These are phyloP conservation scores for Artemisia annua DNA, from an alignment of 129 eudicot genomes.

Conservation along the genomic window DNA sequence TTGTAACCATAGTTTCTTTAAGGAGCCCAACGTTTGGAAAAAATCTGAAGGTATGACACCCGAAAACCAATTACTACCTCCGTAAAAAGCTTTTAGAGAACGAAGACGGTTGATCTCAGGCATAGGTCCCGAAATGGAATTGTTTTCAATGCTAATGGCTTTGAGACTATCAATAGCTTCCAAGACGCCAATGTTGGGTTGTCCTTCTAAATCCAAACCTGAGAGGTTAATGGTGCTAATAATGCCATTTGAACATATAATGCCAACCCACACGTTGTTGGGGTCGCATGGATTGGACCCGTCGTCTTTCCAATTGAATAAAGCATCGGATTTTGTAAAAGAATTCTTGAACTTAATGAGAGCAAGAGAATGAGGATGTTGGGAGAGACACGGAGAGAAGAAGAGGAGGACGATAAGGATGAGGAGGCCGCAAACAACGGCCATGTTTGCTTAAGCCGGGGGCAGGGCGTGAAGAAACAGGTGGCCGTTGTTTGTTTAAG, in stretches of 20 bases:
- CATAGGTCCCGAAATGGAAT: constrained; percentile 59
- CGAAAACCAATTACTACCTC: constrained; percentile 47
- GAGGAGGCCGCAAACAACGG: constrained; percentile 23
- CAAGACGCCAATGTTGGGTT: constrained; percentile 37
- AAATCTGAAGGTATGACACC: constrained; percentile 61
- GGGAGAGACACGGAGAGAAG: constrained; percentile 26
- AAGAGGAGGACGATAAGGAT: constrained; percentile 16
- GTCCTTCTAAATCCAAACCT: constrained; percentile 51
- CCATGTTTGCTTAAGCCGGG: constrained; percentile 31
- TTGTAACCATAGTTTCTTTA: constrained; percentile 63
- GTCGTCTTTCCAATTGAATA: constrained; percentile 46
- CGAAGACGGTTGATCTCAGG: constrained; percentile 60
- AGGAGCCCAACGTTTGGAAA: constrained; percentile 46
- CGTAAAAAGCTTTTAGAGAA: constrained; percentile 48
- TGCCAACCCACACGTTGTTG: constrained; percentile 51
- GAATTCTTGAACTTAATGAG: constrained; percentile 58
- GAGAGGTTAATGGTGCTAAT: constrained; percentile 43
- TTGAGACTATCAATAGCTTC: constrained; percentile 31
- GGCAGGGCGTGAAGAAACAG: constrained; percentile 13
- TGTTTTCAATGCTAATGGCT: constrained; percentile 50
- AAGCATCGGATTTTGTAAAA: constrained; percentile 30
- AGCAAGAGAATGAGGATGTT: constrained; percentile 25
- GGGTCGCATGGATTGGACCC: constrained; percentile 52
- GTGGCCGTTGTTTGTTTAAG: constrained; percentile 13
- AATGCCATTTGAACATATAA: constrained; percentile 37